A percentile compares a stretch with the other conserved stretches of the same genome.
Conservation (phyloP, 2,329 filamentous ascomycete species). For the Fonsecaea pedrosoi region DNA sequence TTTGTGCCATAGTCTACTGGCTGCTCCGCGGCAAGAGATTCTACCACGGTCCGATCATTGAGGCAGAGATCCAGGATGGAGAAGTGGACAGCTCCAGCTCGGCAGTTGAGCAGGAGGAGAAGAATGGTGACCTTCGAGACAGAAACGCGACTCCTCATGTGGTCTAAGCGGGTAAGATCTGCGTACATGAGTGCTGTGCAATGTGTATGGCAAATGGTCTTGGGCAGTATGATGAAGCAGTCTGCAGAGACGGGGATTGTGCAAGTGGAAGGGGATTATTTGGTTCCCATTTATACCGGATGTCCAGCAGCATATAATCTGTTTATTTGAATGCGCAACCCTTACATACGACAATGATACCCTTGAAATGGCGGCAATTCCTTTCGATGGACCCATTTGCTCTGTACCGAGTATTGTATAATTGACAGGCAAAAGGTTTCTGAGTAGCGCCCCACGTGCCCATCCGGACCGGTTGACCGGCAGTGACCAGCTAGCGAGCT, state of each 20-base stretch:
- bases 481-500: too few relatives aligned
- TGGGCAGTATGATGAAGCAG: not conserved
- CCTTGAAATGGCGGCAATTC: not conserved
- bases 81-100: conserved; percentile 25
- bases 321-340: not conserved
- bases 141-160: conserved; percentile 1
- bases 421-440: too few relatives aligned
- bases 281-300: not conserved
- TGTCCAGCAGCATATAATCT: not conserved
- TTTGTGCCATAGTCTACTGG: conserved; percentile 56
- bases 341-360: not conserved
- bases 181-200: not conserved
- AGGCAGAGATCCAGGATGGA: conserved; percentile 40
- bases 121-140: conserved; percentile 9
- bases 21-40: conserved; percentile 53
- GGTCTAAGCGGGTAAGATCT: not conserved
- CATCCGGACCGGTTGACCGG: too few relatives aligned
- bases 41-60: conserved; percentile 57
- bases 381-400: not conserved
- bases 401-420: too few relatives aligned
- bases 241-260: not conserved
- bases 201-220: not conserved
- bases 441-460: too few relatives aligned
- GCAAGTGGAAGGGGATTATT: not conserved
- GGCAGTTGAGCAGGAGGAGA: conserved; percentile 27